Conservation (phyloP, 2,329 filamentous ascomycete genomes). For the Calonectria montana region DNA sequence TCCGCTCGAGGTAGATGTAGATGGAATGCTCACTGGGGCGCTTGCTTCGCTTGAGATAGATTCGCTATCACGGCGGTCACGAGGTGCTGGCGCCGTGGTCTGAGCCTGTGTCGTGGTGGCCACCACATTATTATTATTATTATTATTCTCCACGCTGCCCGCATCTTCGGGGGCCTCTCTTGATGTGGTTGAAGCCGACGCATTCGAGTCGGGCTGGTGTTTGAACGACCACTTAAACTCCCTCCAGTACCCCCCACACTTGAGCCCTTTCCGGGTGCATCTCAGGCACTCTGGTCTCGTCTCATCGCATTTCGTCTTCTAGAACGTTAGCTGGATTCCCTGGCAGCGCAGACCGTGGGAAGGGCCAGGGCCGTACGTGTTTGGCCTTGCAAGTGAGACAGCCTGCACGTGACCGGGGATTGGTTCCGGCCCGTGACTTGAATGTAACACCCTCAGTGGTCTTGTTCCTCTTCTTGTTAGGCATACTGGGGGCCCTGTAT, state of each 20-base stretch:
- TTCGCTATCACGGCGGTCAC: background rate
- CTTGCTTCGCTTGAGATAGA: slow-evolving; percentile 9
- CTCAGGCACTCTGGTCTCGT: slow-evolving; percentile 43
- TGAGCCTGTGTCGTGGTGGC: background rate
- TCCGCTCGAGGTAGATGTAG: background rate
- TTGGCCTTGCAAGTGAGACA: slow-evolving; percentile 45
- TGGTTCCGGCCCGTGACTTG: slow-evolving; percentile 19
- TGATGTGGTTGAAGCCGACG: background rate
- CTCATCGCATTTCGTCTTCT: slow-evolving; percentile 47
- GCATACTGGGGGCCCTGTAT: slow-evolving; percentile 1
- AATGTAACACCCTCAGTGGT: slow-evolving; percentile 6
- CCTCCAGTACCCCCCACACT: slow-evolving; percentile 43
- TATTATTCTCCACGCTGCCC: background rate
- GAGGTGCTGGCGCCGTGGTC: background rate
- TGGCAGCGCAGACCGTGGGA: background rate
- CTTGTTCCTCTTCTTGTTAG: slow-evolving; percentile 14
- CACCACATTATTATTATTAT: background rate
- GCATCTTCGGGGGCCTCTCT: background rate
- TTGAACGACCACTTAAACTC: slow-evolving; percentile 56
- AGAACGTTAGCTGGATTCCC: slow-evolving; percentile 11
- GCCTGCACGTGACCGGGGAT: slow-evolving; percentile 41
- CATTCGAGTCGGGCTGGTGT: slow-evolving; percentile 44
- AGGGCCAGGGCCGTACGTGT: slow-evolving; percentile 28
- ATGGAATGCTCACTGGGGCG: background rate
- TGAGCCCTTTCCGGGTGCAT: slow-evolving; percentile 43